Evolutionary conservation across 2,329 filamentous ascomycete genomes (phyloP), one percentile per base, ranked within the genome.

Genomic region (Passalora sequoiae): DNA sequence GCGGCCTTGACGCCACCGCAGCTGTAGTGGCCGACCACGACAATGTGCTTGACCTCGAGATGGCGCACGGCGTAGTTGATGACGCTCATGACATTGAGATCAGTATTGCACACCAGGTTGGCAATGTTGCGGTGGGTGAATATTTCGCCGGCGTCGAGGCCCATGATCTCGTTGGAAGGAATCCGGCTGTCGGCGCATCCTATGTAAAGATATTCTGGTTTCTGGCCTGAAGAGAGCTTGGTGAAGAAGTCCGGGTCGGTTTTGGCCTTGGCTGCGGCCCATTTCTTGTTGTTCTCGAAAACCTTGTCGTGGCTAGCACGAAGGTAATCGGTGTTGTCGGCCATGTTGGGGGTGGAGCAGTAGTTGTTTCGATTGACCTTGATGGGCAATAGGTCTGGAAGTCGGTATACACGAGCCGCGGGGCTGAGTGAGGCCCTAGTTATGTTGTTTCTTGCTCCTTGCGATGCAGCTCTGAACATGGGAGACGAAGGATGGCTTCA

Each of bases 81-180:
- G 33, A 89, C 86, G 43, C 80, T 77, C n/a, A 78, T 74, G 21
- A 80, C 81, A 69, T 80, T 86, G 62, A 89, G 76, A 63, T 94
- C 87, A 54, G 78, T 80, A 17, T 81, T 71, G 41, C 81, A 79
- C 47, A 92, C 69, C 59, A 89, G 77, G 70, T 91, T 91, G 66
- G 85, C 86, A 62, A 94, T 89, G 71, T 92, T 92, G 62, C 87
- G 84, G 72, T 92, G 86, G 43, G 87, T 83, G 64, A 92, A 92
- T 52, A 92, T 80, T 58, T 91, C 86, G 46, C 87, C 86, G 3
- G 86, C 85, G 58, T 86, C 75, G 44, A 87, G 73, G 57, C 83
- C 81, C 24, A 89, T 76, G 60, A 92, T 76, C 39, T 81, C 87
- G 5, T 85, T 89, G 66, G 91, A 87, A 2, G 87, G 86, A 55